A percentile compares a stretch with the other conserved stretches of the same genome.
Conservation (phyloP, 805 yeast species). For the Millerozyma acaciae region DNA sequence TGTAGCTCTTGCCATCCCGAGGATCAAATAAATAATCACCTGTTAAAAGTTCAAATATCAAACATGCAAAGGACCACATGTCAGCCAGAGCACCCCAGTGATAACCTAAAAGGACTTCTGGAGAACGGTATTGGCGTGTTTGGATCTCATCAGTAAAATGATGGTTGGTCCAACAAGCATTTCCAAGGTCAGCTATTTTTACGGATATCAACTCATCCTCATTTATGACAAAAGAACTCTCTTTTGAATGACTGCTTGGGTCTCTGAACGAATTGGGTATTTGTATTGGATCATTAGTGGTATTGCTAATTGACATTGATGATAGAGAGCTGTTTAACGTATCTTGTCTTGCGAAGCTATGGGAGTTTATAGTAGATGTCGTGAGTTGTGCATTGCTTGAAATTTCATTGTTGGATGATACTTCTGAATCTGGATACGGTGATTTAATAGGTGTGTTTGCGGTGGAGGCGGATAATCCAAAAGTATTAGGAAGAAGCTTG, state of each 20-base stretch:
- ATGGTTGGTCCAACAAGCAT: slow-evolving; percentile 60
- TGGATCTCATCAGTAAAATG: slow-evolving; percentile 69
- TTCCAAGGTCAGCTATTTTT: slow-evolving; percentile 68
- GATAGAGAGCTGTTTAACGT: slow-evolving; percentile 36
- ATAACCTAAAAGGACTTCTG: slow-evolving; percentile 65
- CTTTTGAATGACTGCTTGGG: slow-evolving; percentile 7
- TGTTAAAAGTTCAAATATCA: slow-evolving; percentile 84
- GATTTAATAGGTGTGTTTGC: slow-evolving; percentile 36
- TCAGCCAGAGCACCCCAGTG: slow-evolving; percentile 96
- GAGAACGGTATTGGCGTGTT: slow-evolving; percentile 64
- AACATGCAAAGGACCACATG: slow-evolving; percentile 93
- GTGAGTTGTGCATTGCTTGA: slow-evolving; percentile 14
- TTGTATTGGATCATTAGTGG: slow-evolving; percentile 13
- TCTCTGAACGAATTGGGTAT: slow-evolving; percentile 13
- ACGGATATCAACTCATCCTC: slow-evolving; percentile 58
- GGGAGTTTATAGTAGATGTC: slow-evolving; percentile 9
- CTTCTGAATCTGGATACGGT: slow-evolving; percentile 4
- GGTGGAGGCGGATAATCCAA: slow-evolving; percentile 34
- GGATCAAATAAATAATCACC: slow-evolving; percentile 97
- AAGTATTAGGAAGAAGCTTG: slow-evolving; percentile 36
- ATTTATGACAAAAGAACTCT: slow-evolving; percentile 20
- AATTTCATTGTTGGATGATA: slow-evolving; percentile 6
- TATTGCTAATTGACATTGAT: slow-evolving; percentile 38
- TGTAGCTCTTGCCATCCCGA: slow-evolving; percentile 65
- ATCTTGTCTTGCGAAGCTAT: slow-evolving; percentile 16